A percentile compares a stretch with the other conserved stretches of the same genome.
phyloP scores from a whole-genome alignment of 306 rosid genomes.

The Sesbania bispinosa region DNA sequence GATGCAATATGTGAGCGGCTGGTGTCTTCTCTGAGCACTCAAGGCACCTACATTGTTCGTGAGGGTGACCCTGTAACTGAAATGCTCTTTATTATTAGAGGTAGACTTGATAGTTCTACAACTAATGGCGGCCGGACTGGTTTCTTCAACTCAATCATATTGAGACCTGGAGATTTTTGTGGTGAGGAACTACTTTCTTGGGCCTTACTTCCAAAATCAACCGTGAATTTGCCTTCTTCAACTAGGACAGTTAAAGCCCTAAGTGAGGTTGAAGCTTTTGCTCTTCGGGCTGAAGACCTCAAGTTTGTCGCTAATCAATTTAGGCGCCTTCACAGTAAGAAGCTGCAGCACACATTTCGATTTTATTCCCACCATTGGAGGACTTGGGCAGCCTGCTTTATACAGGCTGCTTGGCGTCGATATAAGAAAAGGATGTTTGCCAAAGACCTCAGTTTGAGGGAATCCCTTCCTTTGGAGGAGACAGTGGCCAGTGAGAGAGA shows the following conservation, averaged over 20 bases:
- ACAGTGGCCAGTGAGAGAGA: slow-evolving; percentile 36
- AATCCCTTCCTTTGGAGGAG: slow-evolving; percentile 47
- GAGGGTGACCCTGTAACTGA: slow-evolving; percentile 96
- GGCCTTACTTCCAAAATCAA: slow-evolving; percentile 92
- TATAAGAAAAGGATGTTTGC: slow-evolving; percentile 61
- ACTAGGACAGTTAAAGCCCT: slow-evolving; percentile 79
- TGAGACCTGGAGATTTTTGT: slow-evolving; percentile 95
- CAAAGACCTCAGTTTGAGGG: slow-evolving; percentile 52
- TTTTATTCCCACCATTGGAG: slow-evolving; percentile 98
- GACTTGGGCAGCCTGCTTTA: slow-evolving; percentile 99
- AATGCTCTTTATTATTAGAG: slow-evolving; percentile 90
- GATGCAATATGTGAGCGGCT: slow-evolving; percentile 97
- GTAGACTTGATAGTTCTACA: slow-evolving; percentile 87
- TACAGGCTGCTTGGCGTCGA: slow-evolving; percentile 97
- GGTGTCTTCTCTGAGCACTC: slow-evolving; percentile 89
- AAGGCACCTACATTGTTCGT: slow-evolving; percentile 78
- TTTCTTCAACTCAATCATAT: slow-evolving; percentile 82
- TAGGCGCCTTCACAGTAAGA: slow-evolving; percentile 95
- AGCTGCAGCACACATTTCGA: slow-evolving; percentile 93
- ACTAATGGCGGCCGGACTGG: slow-evolving; percentile 95
- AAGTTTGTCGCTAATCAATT: slow-evolving; percentile 96
- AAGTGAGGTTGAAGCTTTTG: slow-evolving; percentile 91
- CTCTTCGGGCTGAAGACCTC: slow-evolving; percentile 90
- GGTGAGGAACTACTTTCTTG: slow-evolving; percentile 97
- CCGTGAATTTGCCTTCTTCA: slow-evolving; percentile 82